phyloP scores from a whole-genome alignment of 1,139 yeast species.

The Blastobotrys malaysiensis region DNA sequence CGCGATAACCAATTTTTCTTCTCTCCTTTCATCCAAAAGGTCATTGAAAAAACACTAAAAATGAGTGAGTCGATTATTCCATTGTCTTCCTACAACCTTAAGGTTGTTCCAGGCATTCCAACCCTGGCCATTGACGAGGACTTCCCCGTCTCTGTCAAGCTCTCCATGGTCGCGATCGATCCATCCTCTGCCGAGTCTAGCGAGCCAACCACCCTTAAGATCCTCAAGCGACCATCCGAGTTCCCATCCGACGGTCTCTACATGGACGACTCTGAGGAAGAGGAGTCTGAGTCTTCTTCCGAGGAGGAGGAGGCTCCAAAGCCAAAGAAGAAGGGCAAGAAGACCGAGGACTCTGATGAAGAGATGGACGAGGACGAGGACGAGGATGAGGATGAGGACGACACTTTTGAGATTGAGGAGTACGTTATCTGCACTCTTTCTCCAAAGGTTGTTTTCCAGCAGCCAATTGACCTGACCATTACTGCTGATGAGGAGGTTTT shows the following conservation, averaged over 20 bases:
- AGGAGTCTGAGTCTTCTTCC: constrained; percentile 45
- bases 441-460: constrained; percentile 76
- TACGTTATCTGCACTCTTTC: constrained; percentile 84
- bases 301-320: constrained; percentile 33
- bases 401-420: constrained; percentile 67
- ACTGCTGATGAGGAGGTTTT: constrained; percentile 90
- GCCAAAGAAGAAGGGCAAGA: constrained; percentile 19
- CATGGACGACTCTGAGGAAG: constrained; percentile 45
- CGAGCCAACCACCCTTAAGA: constrained; percentile 78
- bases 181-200: constrained; percentile 76
- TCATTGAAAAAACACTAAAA: not conserved
- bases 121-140: constrained; percentile 82
- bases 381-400: constrained; percentile 47
- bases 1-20: constrained; percentile 2
- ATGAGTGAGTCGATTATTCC: constrained; percentile 48
- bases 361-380: constrained; percentile 26
- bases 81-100: constrained; percentile 78
- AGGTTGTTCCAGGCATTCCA: constrained; percentile 79
- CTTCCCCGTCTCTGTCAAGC: constrained; percentile 80
- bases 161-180: constrained; percentile 94
- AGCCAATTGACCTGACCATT: constrained; percentile 82
- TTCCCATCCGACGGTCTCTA: constrained; percentile 47
- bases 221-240: constrained; percentile 66
- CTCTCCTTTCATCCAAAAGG: constrained; percentile 2
- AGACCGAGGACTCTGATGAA: constrained; percentile 21